Evolutionary conservation across 441 rosid genomes (phyloP).

Genomic region (Aquilaria agallochum): DNA sequence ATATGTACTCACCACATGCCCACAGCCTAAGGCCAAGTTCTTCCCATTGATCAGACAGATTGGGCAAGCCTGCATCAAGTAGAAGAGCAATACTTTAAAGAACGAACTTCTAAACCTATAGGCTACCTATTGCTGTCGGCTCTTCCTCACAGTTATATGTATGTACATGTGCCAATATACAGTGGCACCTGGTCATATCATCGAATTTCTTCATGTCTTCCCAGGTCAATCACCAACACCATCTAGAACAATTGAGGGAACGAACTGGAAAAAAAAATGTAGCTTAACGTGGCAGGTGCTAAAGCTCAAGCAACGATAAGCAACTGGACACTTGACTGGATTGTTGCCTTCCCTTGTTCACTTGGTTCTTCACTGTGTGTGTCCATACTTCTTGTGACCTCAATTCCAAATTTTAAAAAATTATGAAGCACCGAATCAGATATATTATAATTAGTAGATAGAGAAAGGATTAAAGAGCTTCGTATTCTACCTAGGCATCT

Average conservation of each 20-base stretch:
- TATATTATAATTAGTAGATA: background rate
- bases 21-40: conserved; percentile 76
- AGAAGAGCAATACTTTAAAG: conserved; percentile 1
- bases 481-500: conserved; percentile 70
- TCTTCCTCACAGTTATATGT: no score
- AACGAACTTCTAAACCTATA: no score
- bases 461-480: background rate
- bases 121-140: no score
- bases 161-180: no score
- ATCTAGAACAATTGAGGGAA: conserved; percentile 73
- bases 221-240: conserved; percentile 99
- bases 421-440: background rate
- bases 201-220: conserved; percentile 85
- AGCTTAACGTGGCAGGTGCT: background rate
- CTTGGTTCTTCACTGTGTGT: conserved; percentile 46
- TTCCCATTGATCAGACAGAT: conserved; percentile 63
- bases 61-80: conserved; percentile 52
- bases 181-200: conserved; percentile 60
- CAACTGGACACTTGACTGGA: conserved; percentile 28
- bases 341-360: conserved; percentile 69
- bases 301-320: background rate
- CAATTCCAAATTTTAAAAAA: conserved; percentile 4
- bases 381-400: conserved; percentile 77
- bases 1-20: conserved; percentile 58
- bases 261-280: conserved; percentile 28